A percentile compares a stretch with the other conserved stretches of the same genome.
Evolutionary conservation across 208 protist species (phyloP).

Genomic region (Leishmania aethiopica): DNA sequence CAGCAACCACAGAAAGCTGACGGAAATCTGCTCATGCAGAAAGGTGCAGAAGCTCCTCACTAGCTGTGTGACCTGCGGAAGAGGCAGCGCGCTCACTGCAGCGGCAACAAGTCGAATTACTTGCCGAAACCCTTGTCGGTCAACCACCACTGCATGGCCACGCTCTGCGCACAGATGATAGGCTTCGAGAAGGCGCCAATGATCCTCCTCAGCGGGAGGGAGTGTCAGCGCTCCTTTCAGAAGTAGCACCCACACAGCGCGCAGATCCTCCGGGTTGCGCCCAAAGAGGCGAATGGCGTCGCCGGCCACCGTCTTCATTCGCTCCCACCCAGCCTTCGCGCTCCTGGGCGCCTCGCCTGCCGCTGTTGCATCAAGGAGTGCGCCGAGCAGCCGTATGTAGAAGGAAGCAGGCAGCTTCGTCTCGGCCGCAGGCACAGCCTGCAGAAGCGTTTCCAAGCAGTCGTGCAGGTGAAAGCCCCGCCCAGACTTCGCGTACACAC

Average conservation of each 20-base stretch:
- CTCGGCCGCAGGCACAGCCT: slow-evolving; percentile 42
- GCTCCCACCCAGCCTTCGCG: slow-evolving; percentile 31
- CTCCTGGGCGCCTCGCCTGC: not conserved
- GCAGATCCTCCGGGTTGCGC: slow-evolving; percentile 40
- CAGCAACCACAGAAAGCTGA: slow-evolving; percentile 76
- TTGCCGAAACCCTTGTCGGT: slow-evolving; percentile 63
- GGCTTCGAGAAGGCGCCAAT: slow-evolving; percentile 53
- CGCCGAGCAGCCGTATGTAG: slow-evolving; percentile 69
- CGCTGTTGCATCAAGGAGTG: slow-evolving; percentile 49
- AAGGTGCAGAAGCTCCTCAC: slow-evolving; percentile 39
- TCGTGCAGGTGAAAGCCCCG: slow-evolving; percentile 47
- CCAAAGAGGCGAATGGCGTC: slow-evolving; percentile 62
- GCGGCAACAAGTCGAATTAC: slow-evolving; percentile 52
- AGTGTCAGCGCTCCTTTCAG: slow-evolving; percentile 78
- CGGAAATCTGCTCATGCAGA: slow-evolving; percentile 43
- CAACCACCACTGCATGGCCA: slow-evolving; percentile 39
- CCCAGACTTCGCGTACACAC: slow-evolving; percentile 64
- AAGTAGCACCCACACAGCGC: slow-evolving; percentile 65
- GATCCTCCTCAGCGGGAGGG: slow-evolving; percentile 28
- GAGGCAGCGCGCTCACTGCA: slow-evolving; percentile 23
- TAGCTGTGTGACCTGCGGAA: slow-evolving; percentile 15
- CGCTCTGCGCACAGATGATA: slow-evolving; percentile 62
- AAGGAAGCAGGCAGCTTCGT: slow-evolving; percentile 61
- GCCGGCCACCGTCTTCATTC: slow-evolving; percentile 38
- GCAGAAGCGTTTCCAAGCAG: slow-evolving; percentile 43